Evolutionary conservation across 2,329 filamentous ascomycete genomes (phyloP), one percentile per base, ranked within the genome.

Genomic region (Ophiostoma pallidulum): DNA sequence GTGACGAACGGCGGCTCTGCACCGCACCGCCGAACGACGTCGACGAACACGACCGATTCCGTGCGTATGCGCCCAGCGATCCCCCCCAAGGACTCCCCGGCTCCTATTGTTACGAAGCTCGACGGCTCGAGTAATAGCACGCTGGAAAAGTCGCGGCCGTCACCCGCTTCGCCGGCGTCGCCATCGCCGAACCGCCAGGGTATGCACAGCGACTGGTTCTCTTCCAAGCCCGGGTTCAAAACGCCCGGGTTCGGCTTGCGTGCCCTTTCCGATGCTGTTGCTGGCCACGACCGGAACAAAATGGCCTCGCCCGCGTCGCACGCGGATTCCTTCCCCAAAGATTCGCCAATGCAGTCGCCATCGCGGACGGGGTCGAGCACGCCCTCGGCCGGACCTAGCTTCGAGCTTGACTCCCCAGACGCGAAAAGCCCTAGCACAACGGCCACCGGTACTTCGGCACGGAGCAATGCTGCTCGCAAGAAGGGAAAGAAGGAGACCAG

Each of bases 401-500:
- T 92, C 46, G 88, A 94, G 43, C 73, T 90, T 1, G 86, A 91
- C 44, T 88, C 84, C 36, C 77, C 81, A 0, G 83, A 84, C 57
- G 68, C 75, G 41, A 81, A 77, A 62, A 77, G 71, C 52, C 71
- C 74, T 4, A 73, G 69, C 53, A 70, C 72, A 2, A 61, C 65
- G 6, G 63, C 67, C 4, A 74, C 74, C 3, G 64, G 71, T 3
- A 63, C 69, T 22, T 73, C 67, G 61, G 67, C 71, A 60, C 65
- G 68, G 58, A 69, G 66, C 55, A 47, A 41, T n/a, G 47, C 42
- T 1, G 47, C 69, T 57, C 64, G 74, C 58, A 75, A 82, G 75
- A 90, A 91, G 66, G 79, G 81, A 44, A 98, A 98, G 70, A 94
- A 97, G 62, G 83, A 88, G 49, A 98, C 92, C 0, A 96, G 90